Percentiles rank a stretch among this genome's conserved stretches.
These are phyloP conservation scores for Conidiobolus incongruus DNA, from an alignment of 371 early-diverging fungal genomes.

Conservation along the genomic window DNA sequence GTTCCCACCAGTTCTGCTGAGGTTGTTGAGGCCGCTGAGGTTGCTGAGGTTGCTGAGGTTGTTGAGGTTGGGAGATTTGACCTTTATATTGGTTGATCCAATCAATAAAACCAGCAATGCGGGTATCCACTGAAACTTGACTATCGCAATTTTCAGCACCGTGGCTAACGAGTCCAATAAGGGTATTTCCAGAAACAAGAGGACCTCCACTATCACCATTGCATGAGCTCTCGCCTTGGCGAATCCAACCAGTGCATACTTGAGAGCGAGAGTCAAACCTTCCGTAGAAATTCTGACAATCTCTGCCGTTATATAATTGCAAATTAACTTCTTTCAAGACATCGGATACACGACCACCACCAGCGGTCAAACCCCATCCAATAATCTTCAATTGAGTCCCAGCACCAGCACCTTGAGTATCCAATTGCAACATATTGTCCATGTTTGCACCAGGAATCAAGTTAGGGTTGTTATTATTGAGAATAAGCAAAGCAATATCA, in stretches of 20 bases:
- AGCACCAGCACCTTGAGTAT: too few relatives aligned
- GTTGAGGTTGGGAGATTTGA: not conserved
- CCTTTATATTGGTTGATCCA: not conserved
- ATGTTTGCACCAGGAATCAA: not conserved
- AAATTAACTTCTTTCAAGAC: not conserved
- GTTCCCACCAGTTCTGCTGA: too few relatives aligned
- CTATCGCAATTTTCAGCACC: not conserved
- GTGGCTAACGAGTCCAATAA: not conserved
- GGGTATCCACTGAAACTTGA: not conserved
- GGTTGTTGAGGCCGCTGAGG: not conserved
- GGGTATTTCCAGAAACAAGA: not conserved
- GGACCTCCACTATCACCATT: conserved; percentile 1
- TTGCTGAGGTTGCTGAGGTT: not conserved
- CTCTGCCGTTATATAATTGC: not conserved
- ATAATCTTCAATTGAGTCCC: too few relatives aligned
- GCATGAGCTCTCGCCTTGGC: too few relatives aligned
- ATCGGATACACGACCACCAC: not conserved
- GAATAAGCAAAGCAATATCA: not conserved
- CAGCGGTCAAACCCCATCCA: not conserved
- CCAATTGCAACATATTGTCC: not conserved
- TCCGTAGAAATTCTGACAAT: not conserved
- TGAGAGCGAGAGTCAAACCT: not conserved
- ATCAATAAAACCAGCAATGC: not conserved
- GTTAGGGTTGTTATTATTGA: too few relatives aligned
- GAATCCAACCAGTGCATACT: not conserved